Conservation (phyloP, 805 yeast species). For the Candida vartiovaarae region DNA sequence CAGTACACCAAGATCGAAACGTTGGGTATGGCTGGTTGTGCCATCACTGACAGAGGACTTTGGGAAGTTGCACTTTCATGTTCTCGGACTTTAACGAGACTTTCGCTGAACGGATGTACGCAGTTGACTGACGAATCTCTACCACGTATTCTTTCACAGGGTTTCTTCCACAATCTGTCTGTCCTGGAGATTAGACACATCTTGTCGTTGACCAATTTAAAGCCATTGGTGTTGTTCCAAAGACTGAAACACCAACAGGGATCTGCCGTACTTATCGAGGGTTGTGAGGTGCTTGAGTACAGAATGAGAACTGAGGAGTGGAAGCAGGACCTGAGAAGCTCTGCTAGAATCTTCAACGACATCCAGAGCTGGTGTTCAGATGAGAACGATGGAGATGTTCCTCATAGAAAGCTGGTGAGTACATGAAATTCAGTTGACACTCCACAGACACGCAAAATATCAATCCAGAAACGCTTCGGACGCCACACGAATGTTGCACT, state of each 20-base stretch:
- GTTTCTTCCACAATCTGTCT: conserved; percentile 49
- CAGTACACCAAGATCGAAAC: conserved; percentile 48
- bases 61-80: conserved; percentile 69
- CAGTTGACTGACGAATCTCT: conserved; percentile 49
- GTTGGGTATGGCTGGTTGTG: conserved; percentile 85
- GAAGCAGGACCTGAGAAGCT: conserved; percentile 46
- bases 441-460: too few species aligned
- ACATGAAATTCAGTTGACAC: too few species aligned
- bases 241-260: conserved; percentile 28
- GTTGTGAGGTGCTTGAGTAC: conserved; percentile 62
- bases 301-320: conserved; percentile 56
- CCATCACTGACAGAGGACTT: conserved; percentile 64
- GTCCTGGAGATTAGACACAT: conserved; percentile 76
- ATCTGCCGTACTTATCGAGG: conserved; percentile 52
- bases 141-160: conserved; percentile 38
- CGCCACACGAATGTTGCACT: too few species aligned
- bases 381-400: conserved; percentile 26
- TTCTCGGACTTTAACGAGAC: conserved; percentile 46
- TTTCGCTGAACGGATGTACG: conserved; percentile 71
- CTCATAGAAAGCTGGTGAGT: too few species aligned
- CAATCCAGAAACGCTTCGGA: too few species aligned
- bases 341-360: conserved; percentile 54
- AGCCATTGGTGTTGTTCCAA: conserved; percentile 64
- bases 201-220: conserved; percentile 46
- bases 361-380: conserved; percentile 57